Conservation (phyloP, 2,329 filamentous ascomycete genomes). For the Pseudogymnoascus sp. region DNA sequence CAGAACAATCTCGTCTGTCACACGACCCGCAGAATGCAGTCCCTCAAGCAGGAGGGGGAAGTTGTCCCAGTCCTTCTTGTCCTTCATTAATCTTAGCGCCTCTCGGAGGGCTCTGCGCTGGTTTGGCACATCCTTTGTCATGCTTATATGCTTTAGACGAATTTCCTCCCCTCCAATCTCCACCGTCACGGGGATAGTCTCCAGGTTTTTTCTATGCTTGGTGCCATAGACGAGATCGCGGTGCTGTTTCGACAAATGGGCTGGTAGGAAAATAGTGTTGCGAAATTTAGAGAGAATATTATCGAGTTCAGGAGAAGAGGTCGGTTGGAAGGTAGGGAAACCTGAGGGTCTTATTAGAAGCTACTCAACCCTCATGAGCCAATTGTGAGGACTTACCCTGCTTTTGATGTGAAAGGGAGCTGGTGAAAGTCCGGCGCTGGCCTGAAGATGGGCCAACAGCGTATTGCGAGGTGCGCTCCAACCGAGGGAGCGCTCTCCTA, state of each 20-base stretch:
- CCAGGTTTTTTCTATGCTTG: slow-evolving; percentile 40
- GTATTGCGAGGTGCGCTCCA: background rate
- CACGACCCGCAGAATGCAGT: slow-evolving; percentile 14
- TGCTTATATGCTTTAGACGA: slow-evolving; percentile 22
- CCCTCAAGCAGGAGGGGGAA: slow-evolving; percentile 27
- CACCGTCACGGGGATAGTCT: slow-evolving; percentile 47
- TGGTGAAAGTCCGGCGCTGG: slow-evolving; percentile 23
- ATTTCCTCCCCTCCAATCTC: slow-evolving; percentile 46
- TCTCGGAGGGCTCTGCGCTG: slow-evolving; percentile 11
- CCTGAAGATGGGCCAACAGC: background rate
- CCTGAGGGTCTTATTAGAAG: slow-evolving; percentile 10
- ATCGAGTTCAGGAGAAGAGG: slow-evolving; percentile 47
- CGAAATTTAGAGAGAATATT: slow-evolving; percentile 44
- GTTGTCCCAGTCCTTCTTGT: slow-evolving; percentile 27
- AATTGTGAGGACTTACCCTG: slow-evolving; percentile 17
- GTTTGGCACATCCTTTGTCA: slow-evolving; percentile 18
- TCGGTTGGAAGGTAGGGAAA: slow-evolving; percentile 36
- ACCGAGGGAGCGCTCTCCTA: slow-evolving; percentile 1
- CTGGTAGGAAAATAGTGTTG: slow-evolving; percentile 52
- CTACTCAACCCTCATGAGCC: background rate
- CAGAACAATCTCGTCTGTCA: background rate
- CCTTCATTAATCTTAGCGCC: slow-evolving; percentile 24
- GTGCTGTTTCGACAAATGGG: slow-evolving; percentile 46
- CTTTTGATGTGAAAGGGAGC: slow-evolving; percentile 20
- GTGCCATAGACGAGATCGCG: slow-evolving; percentile 43